Base-by-base conservation (phyloP, 177 flowering plant species). In the Telopea speciosissima region DNA sequence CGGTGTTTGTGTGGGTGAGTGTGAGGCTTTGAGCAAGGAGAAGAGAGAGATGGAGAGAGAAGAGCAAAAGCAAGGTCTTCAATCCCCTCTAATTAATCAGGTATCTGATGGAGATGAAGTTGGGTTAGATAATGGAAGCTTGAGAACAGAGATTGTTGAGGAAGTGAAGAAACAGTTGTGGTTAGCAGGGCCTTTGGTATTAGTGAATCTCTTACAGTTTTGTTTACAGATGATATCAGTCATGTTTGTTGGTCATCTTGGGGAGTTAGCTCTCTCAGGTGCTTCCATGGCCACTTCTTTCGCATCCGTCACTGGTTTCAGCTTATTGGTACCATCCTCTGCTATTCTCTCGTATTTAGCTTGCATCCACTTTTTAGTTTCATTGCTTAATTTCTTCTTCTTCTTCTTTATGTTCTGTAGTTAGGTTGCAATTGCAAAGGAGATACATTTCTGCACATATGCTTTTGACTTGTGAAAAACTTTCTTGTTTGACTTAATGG, bases 231-330 rank as follows among this genome's bases (percentile, higher is more conserved):
- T 58, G 61, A 58, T 58, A 16, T 58, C 61, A 17, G 8, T 58
- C 23, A 58, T 58, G 22, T 58, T 58, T 58, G 61, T 58, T 21
- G 61, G 61, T 58, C 61, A 58, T 58, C 61, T 58, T 58, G 61
- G 61, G n/a, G 22, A 58, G 23, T n/a, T 58, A 58, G 61, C 61
- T 58, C 61, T 58, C 61, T 4, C 61, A 21, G 61, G 61, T 19
- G 61, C 61, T 58, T 16, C 61, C 61, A 58, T 58, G 61, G 61
- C 61, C 24, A 58, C n/a, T 58, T 58, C 61, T 19, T 58, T 58
- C 7, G 23, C 61, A 58, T 58, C 61, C 0, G 22, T 58, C n/a
- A 58, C 61, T 58, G 61, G 61, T 58, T 58, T 58, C 22, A 19
- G 61, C 61, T 58, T 58, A 24, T 19, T 16, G 61, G 61, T 58